A percentile compares a stretch with the other conserved stretches of the same genome.
Evolutionary conservation across 306 rosid species (phyloP).

Genomic region (Prinsepia uniflora): DNA sequence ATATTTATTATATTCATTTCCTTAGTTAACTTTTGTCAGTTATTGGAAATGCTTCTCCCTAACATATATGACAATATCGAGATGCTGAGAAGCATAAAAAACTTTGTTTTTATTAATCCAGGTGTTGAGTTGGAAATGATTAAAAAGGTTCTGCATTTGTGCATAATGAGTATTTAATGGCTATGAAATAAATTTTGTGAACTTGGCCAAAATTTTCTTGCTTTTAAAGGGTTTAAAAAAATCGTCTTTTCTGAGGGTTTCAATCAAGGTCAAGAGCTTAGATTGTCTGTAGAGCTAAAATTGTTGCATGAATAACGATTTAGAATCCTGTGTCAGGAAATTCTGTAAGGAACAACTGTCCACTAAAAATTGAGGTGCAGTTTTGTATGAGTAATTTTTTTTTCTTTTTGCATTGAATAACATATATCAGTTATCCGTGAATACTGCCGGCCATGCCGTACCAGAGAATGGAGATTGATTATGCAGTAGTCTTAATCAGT

Average conservation of each 20-base stretch:
- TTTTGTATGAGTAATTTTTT: neutral
- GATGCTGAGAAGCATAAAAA: neutral
- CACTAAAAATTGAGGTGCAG: neutral
- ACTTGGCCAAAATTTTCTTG: neutral
- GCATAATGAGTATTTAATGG: neutral
- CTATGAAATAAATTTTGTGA: neutral
- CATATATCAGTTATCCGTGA: too few species aligned
- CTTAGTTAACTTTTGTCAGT: conserved; percentile 1
- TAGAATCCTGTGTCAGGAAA: neutral
- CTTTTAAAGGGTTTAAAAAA: neutral
- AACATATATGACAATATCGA: neutral
- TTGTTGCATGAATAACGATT: neutral
- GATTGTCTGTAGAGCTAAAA: neutral
- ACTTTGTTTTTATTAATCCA: neutral
- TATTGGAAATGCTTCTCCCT: conserved; percentile 13
- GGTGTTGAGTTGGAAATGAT: neutral
- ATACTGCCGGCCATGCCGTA: neutral
- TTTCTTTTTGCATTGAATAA: neutral
- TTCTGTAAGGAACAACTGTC: neutral
- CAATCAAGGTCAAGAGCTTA: neutral
- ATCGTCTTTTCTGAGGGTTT: neutral
- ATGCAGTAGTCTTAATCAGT: neutral
- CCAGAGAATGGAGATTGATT: neutral
- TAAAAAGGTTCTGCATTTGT: neutral
- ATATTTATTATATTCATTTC: neutral